Conservation (phyloP, 2,329 filamentous ascomycete species). For the Lasiodiplodia gonubiensis region DNA sequence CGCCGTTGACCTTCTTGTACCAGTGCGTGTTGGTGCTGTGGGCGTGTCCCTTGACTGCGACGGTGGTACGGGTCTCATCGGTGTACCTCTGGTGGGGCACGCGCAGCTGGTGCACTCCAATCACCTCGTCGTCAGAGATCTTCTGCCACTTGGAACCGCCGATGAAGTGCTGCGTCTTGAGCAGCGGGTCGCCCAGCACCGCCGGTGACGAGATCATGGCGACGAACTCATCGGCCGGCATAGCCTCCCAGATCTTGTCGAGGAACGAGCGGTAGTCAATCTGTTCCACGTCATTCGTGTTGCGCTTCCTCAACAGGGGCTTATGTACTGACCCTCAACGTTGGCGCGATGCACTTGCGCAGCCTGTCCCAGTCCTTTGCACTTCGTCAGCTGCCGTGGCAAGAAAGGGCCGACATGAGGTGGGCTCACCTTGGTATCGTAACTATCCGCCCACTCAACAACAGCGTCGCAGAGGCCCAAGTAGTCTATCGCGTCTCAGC, state of each 20-base stretch:
- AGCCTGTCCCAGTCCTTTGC: constrained; percentile 64
- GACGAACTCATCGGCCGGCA: constrained; percentile 62
- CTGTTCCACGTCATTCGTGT: constrained; percentile 43
- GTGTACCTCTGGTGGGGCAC: constrained; percentile 64
- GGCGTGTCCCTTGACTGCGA: constrained; percentile 61
- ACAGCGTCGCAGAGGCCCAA: constrained; percentile 28
- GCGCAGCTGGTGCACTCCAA: constrained; percentile 62
- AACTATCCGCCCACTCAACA: constrained; percentile 66
- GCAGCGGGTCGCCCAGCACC: constrained; percentile 60
- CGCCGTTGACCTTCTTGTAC: constrained; percentile 63
- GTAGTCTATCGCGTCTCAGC: constrained; percentile 21
- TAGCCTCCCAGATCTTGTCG: constrained; percentile 61
- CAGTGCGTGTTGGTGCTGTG: constrained; percentile 61
- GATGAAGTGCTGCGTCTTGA: constrained; percentile 65
- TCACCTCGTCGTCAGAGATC: constrained; percentile 55
- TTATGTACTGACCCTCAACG: constrained; percentile 46
- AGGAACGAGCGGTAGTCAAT: constrained; percentile 71
- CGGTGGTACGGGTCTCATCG: constrained; percentile 53
- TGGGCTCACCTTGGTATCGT: constrained; percentile 62
- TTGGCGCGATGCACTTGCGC: constrained; percentile 66
- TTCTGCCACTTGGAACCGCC: constrained; percentile 60
- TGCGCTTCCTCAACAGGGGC: not conserved
- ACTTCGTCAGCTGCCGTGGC: not conserved
- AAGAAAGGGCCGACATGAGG: not conserved
- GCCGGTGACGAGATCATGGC: constrained; percentile 57